These are phyloP conservation scores for Pythium scleroteichum DNA, from an alignment of 352 stramenopile genomes.

Conservation along the genomic window DNA sequence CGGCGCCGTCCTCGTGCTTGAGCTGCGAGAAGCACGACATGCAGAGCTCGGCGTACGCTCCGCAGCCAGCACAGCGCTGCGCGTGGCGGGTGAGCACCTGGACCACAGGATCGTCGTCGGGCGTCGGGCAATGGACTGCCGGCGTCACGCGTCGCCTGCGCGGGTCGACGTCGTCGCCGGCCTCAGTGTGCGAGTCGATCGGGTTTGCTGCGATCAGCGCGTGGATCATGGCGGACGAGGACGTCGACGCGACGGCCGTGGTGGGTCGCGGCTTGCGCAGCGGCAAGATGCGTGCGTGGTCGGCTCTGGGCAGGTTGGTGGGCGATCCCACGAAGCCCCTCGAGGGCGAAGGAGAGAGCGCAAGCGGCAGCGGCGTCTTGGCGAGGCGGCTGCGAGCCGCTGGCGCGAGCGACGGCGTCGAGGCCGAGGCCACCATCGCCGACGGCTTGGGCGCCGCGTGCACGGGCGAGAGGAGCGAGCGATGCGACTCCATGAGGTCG, in stretches of 20 bases:
- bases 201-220: constrained; percentile 29
- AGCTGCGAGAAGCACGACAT: constrained; percentile 68
- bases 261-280: constrained; percentile 33
- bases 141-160: constrained; percentile 8
- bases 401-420: too few relatives aligned
- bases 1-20: constrained; percentile 52
- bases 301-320: constrained; percentile 22
- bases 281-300: constrained; percentile 6
- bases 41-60: constrained; percentile 68
- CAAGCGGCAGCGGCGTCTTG: constrained; percentile 22
- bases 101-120: background rate
- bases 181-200: background rate
- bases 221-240: constrained; percentile 38
- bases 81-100: constrained; percentile 3
- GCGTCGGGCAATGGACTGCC: constrained; percentile 1
- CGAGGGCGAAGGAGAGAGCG: constrained; percentile 8
- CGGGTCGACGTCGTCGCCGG: background rate
- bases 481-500: constrained; percentile 6
- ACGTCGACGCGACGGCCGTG: constrained; percentile 34
- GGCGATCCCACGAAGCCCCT: constrained; percentile 11
- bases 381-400: constrained; percentile 5
- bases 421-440: background rate
- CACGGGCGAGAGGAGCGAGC: constrained; percentile 17
- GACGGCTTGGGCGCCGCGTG: constrained; percentile 1
- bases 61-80: constrained; percentile 60